Conservation (phyloP, 1,139 yeast species). For the Geotrichum aggregatum region DNA sequence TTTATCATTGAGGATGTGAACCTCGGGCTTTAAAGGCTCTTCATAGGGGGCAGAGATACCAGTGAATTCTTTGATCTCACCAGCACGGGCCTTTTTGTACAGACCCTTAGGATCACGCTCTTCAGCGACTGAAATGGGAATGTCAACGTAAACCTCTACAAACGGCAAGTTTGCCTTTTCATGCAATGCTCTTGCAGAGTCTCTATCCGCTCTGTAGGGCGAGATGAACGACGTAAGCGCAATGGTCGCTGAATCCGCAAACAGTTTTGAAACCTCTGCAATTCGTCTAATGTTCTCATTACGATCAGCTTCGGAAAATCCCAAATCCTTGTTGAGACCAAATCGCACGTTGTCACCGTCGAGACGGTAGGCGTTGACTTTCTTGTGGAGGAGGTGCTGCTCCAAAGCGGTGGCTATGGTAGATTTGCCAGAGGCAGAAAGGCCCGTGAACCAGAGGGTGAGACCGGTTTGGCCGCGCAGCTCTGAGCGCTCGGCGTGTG, state of each 20-base stretch:
- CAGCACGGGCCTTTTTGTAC: slow-evolving; percentile 94
- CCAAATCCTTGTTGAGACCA: slow-evolving; percentile 90
- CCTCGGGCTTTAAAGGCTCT: slow-evolving; percentile 80
- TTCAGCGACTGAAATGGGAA: slow-evolving; percentile 90
- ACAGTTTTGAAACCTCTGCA: slow-evolving; percentile 86
- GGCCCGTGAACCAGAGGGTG: slow-evolving; percentile 92
- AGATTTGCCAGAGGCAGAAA: slow-evolving; percentile 85
- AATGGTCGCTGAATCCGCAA: slow-evolving; percentile 82
- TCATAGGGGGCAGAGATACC: slow-evolving; percentile 96
- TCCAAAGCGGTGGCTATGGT: slow-evolving; percentile 95
- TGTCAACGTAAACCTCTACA: slow-evolving; percentile 86
- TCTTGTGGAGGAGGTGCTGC: slow-evolving; percentile 61
- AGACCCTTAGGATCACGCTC: slow-evolving; percentile 95
- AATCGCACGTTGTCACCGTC: slow-evolving; percentile 95
- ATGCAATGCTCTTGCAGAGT: slow-evolving; percentile 79
- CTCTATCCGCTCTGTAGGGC: slow-evolving; percentile 82
- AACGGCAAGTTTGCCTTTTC: slow-evolving; percentile 71
- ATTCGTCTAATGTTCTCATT: slow-evolving; percentile 93
- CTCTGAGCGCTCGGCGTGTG: slow-evolving; percentile 70
- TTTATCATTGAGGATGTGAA: slow-evolving; percentile 71
- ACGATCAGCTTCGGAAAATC: slow-evolving; percentile 86
- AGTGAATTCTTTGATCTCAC: slow-evolving; percentile 88
- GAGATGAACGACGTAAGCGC: slow-evolving; percentile 88
- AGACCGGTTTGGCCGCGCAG: slow-evolving; percentile 80
- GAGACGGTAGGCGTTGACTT: slow-evolving; percentile 72